A percentile compares a stretch with the other conserved stretches of the same genome.
Conservation (phyloP, 2,329 filamentous ascomycete genomes). For the Dactylellina drechsleri region DNA sequence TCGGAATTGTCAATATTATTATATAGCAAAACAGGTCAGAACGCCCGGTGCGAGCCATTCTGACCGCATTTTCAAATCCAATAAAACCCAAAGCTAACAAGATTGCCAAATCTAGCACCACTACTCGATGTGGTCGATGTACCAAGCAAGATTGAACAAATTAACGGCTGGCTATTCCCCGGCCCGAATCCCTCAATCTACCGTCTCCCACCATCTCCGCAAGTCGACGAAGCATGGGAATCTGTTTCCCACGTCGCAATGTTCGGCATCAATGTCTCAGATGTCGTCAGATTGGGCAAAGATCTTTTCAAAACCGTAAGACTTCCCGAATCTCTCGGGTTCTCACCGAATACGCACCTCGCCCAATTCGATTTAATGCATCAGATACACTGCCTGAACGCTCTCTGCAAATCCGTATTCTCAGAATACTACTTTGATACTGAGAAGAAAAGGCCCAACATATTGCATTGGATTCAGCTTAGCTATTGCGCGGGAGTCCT, state of each 20-base stretch:
- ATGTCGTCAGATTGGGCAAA: slow-evolving; percentile 53
- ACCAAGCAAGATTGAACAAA: slow-evolving; percentile 26
- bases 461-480: slow-evolving; percentile 58
- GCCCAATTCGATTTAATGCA: slow-evolving; percentile 55
- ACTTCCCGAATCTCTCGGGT: slow-evolving; percentile 53
- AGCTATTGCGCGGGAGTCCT: slow-evolving; percentile 62
- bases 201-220: slow-evolving; percentile 50
- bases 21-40: slow-evolving; percentile 11
- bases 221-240: slow-evolving; percentile 55
- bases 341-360: slow-evolving; percentile 53
- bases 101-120: slow-evolving; percentile 21
- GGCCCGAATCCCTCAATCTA: slow-evolving; percentile 54
- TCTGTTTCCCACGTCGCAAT: slow-evolving; percentile 33
- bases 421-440: slow-evolving; percentile 52
- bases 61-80: neutral
- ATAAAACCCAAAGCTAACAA: neutral
- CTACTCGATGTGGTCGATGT: slow-evolving; percentile 42
- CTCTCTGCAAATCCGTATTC: slow-evolving; percentile 52
- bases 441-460: slow-evolving; percentile 22
- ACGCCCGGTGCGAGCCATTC: neutral
- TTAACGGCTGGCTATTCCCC: slow-evolving; percentile 43
- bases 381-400: slow-evolving; percentile 57
- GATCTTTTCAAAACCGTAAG: slow-evolving; percentile 52
- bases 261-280: slow-evolving; percentile 35
- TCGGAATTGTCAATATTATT: slow-evolving; percentile 1